Base-by-base conservation (phyloP, 345 rosid genomes). In the Physaria fendleri region DNA sequence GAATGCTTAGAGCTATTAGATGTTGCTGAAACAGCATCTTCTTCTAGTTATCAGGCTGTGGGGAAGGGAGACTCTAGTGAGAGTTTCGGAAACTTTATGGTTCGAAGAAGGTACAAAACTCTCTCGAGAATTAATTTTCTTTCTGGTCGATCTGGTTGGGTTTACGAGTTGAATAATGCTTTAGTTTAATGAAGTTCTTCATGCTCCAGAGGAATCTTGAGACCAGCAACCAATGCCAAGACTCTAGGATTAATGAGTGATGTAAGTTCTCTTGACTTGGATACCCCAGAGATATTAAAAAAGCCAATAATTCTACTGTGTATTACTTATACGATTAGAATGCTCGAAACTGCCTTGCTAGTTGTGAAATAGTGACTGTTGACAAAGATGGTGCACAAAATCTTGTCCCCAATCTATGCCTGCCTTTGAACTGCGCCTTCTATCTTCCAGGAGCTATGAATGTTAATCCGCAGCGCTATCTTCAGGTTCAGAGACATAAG, bases 361-460 rank as follows among this genome's bases (percentile, higher is more conserved):
- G 71, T 71, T 92, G 98, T 74, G 81, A 76, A 68, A 78, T 88
- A 49, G 87, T 85, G 68, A 71, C 76, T 29, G 38, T 92, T 53
- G 87, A 76, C 69, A 66, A 70, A 46, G 76, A 79, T 51, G 71
- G 65, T 76, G 83, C 95, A 18, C 74, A 61, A 66, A 73, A 66
- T 41, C 85, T 84, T 59, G 78, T 86, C 38, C 95, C 98, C 8
- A 66, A 74, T 64, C 40, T 88, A 20, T 42, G 63, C 46, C 37
- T 82, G 11, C 96, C 98, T 66, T 76, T 79, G 49, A 60, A 76
- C 76, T 68, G 65, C 12, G 90, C 90, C 64, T 92, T 88, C 65
- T 85, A 85, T 71, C 74, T 85, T 81, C 96, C 98, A 27, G 75
- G 78, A 47, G 98, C 95, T 57, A 77, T 88, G 68, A 92, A 84